A percentile compares a stretch with the other conserved stretches of the same genome.
Evolutionary conservation across 148 eudicot species (phyloP).

Genomic region (Euryodendron excelsum): DNA sequence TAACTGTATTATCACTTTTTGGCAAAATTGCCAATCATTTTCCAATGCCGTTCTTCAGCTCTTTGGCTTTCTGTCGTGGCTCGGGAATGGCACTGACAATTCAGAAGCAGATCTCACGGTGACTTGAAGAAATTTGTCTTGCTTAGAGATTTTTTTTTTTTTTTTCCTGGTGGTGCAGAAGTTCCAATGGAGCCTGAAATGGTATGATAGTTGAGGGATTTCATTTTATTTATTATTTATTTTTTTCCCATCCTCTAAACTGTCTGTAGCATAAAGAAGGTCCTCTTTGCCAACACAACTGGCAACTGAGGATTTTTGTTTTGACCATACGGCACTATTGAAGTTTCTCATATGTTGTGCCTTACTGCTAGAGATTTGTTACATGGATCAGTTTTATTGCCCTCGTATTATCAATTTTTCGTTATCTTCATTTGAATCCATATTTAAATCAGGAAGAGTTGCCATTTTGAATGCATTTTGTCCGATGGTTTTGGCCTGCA

Average conservation of each 20-base stretch:
- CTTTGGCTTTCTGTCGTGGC: neutral
- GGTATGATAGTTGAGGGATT: neutral
- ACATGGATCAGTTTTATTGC: too few relatives aligned
- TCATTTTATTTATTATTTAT: neutral
- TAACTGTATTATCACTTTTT: neutral
- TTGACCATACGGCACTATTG: neutral
- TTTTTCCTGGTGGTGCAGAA: neutral
- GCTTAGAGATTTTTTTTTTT: too few relatives aligned
- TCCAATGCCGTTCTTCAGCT: neutral
- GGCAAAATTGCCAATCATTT: neutral
- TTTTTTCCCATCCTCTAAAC: neutral
- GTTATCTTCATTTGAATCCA: neutral
- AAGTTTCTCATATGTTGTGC: neutral
- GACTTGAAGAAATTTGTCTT: neutral
- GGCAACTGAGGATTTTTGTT: neutral
- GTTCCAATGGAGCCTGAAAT: neutral
- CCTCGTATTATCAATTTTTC: neutral
- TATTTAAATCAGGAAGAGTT: neutral
- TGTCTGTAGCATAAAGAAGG: slow-evolving; percentile 2
- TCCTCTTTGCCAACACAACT: neutral
- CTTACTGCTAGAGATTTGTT: neutral
- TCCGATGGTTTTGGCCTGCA: neutral
- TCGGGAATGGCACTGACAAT: neutral
- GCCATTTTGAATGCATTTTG: neutral
- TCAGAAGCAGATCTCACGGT: neutral